Evolutionary conservation across 768 basidiomycete species (phyloP), one percentile per base, ranked within the genome.

Genomic region (Guyanaporus albipodus): DNA sequence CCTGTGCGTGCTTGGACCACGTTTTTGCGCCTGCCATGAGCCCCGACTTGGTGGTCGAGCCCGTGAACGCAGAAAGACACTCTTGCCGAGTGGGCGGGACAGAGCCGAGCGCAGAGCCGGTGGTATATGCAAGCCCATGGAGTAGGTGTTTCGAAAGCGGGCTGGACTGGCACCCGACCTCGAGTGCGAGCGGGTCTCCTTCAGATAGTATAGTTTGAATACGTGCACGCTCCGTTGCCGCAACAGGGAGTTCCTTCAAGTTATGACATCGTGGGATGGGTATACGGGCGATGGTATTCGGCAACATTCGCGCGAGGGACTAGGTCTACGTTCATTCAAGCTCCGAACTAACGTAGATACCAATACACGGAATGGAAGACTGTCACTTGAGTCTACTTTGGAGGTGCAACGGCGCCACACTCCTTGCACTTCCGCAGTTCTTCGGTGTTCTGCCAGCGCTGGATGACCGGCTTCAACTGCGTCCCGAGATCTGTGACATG

Each of bases 401-500:
- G 69, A 35, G 72, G 70, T 0, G 84, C 84, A 4, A 82, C 66
- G 14, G 66, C 60, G 3, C 89, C 89, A 61, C 94, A 97, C 36
- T 70, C 70, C 17, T 70, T 66, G 63, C 94, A 97, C 44, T 69
- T 83, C 36, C 94, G 75, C 48, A 84, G 62, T 22, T 75, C 73
- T 48, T 78, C 78, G 52, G 79, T 70, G 14, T 65, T 60, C 75
- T 87, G 87, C 92, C 93, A 96, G 19, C 76, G 71, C 58, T 91
- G 74, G 48, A 98, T 96, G 38, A 92, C 76, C 0, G 92, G 89
- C 69, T 95, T 95, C 44, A 98, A 73, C 69, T 98, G 94, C 11
- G 87, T 87, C 34, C 93, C 95, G 23, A 98, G 78, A 60, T 98
- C 91, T 0, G 83, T 85, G 52, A 87, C 86, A 61, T 93, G 90